Evolutionary conservation across 2,329 filamentous ascomycete genomes (phyloP), one percentile per base, ranked within the genome.

Genomic region (Claviceps capensis): DNA sequence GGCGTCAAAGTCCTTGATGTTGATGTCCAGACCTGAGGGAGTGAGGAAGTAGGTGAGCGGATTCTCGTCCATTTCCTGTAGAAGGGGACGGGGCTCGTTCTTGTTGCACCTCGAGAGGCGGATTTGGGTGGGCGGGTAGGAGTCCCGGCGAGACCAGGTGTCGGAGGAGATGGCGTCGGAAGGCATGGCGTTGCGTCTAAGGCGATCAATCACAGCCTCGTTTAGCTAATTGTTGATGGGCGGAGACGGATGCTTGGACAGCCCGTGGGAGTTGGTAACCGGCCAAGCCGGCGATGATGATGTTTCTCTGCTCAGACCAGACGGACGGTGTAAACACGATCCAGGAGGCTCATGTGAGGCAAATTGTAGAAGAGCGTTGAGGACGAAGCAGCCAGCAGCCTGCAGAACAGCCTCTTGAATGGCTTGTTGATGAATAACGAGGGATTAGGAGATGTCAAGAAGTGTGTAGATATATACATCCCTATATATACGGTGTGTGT

Each of bases 11-110:
- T 72, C 64, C 36, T 66, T 58, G 37, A 67, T 67, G 13, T 67
- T 62, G 22, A 70, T 67, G 19, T 73, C 69, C 11, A 69, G 59
- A 11, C 66, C 65, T 0, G 70, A 66, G 1, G 77, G 73, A 1
- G 76, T 78, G 43, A 80, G 69, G 57, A 80, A 81, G 61, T 77
- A 79, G 47, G 70, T 74, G 49, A 80, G 67, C 16, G 77, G 77
- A 56, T 79, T 72, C 46, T 76, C 70, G 55, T 76, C 72, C 50
- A 75, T 72, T 52, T 74, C 68, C 41, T 76, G 71, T 50, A 75
- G 68, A 19, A 71, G 68, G 22, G 70, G 70, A 22, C 66, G 64
- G 8, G 65, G 66, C 47, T 71, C 66, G 55, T 48, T 52, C 46
- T 54, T 54, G 22, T 55, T 51, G 48, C 52, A 67, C 14, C 70